These are phyloP conservation scores for Colletotrichum musicola DNA, from an alignment of 2,329 filamentous ascomycete species.

Conservation along the genomic window DNA sequence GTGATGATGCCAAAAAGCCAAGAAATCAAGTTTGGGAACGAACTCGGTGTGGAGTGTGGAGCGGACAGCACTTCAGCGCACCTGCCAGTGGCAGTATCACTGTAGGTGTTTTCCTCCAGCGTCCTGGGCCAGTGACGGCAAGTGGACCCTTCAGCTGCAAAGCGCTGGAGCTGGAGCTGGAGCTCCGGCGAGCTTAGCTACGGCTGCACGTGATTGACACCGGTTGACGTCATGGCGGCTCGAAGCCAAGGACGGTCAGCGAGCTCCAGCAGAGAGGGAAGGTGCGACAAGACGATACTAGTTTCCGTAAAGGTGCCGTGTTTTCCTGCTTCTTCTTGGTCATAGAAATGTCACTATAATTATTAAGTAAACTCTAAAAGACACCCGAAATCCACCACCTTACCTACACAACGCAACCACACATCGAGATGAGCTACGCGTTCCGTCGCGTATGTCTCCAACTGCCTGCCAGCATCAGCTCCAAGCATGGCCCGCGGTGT, in stretches of 20 bases:
- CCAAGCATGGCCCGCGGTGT: slow-evolving; percentile 29
- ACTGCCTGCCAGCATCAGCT: slow-evolving; percentile 32
- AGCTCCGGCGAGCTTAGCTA: slow-evolving; percentile 19
- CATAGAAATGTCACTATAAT: neutral
- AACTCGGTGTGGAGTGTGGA: slow-evolving; percentile 21
- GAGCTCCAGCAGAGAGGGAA: neutral
- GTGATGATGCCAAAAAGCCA: neutral
- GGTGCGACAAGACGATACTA: neutral
- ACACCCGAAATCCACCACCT: neutral
- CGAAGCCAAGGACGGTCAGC: neutral
- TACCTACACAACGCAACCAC: neutral
- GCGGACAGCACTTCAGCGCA: neutral
- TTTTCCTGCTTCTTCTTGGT: neutral
- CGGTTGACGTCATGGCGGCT: slow-evolving; percentile 29
- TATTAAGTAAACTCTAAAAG: neutral
- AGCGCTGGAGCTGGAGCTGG: neutral
- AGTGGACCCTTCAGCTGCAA: no score
- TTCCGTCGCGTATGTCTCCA: slow-evolving; percentile 40
- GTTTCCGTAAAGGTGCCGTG: neutral
- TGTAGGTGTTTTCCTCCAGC: slow-evolving; percentile 1
- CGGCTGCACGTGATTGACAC: slow-evolving; percentile 14
- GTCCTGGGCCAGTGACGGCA: neutral
- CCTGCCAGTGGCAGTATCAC: neutral
- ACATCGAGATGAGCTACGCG: slow-evolving; percentile 41
- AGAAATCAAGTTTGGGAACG: neutral